Base-by-base conservation (phyloP, 495 filamentous ascomycete genomes). In the Talaromyces wortmannii region DNA sequence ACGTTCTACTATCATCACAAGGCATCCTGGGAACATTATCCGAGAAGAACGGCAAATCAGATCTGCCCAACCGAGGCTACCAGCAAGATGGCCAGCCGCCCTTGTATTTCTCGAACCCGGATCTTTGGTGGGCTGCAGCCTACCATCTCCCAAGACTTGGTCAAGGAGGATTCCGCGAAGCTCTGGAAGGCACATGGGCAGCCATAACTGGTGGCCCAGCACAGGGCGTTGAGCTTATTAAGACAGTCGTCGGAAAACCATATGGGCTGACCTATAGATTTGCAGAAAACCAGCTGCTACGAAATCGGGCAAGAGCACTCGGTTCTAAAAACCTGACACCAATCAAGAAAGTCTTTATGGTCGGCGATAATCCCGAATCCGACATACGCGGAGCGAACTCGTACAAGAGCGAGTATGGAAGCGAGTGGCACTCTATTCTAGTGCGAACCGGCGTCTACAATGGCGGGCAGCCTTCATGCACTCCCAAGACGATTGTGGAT, bases 311-410 rank as follows among this genome's bases (percentile, higher is more conserved):
- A 13, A 59, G 79, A 31, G 57, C 79, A 4, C 67, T 77, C 55
- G 63, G 65, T 13, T 63, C 61, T 13, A 58, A 66, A 36, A 58
- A 71, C 13, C 55, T 74, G 0, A 63, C 63, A 7, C 72, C 71
- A 13, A 63, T 96, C 56, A 68, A 72, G 61, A 79, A 75, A 12
- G 89, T 99, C 5, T 97, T 95, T 62, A 97, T 97, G 92, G 79
- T 99, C n/a, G 94, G 94, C 0, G 94, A 99, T 61, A 99, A 97
- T 60, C 92, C 94, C 0, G 89, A 89, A 64, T 89, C 84, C 31
- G 94, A 99, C 68, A 95, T 99, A 55, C 71, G 78, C 11, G 94
- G 95, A n/a, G 92, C 89, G 23, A 97, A 96, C 61, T 76, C 75
- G 31, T 94, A 87, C 66, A 61, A 63, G 11, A 90, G 86, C 56